A percentile compares a stretch with the other conserved stretches of the same genome.
These are phyloP conservation scores for Aspergillus alliaceus DNA, from an alignment of 2,329 filamentous ascomycete genomes.

Conservation along the genomic window DNA sequence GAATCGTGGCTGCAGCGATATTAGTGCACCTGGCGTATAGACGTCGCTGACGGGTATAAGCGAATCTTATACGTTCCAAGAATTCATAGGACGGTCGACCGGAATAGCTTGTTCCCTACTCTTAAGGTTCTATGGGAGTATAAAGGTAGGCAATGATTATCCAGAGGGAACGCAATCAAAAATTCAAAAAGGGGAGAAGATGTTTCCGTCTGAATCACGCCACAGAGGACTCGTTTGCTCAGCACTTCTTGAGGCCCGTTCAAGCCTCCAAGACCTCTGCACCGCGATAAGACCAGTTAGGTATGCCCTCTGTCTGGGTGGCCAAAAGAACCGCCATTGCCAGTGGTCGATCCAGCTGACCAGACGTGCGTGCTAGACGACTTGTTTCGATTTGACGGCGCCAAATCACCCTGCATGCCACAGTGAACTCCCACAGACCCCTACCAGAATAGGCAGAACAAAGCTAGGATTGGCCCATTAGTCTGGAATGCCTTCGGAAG, in stretches of 20 bases:
- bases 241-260: background rate
- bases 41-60: background rate
- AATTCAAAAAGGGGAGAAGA: too few relatives aligned
- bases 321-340: background rate
- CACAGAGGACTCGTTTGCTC: background rate
- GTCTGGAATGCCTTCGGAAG: background rate
- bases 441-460: background rate
- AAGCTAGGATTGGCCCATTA: background rate
- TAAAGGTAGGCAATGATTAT: background rate
- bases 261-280: background rate
- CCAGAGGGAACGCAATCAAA: background rate
- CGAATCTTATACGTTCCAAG: background rate
- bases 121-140: background rate
- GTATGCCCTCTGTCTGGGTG: background rate
- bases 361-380: background rate
- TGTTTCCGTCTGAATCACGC: background rate
- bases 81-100: background rate
- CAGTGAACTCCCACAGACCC: background rate
- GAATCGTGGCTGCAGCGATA: background rate
- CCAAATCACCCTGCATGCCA: slow-evolving; percentile 1
- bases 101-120: background rate
- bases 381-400: background rate
- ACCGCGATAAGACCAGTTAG: background rate
- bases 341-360: slow-evolving; percentile 1
- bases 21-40: background rate